Evolutionary conservation across 805 yeast species (phyloP).

Genomic region (Ogataea nakhonphanomensis): DNA sequence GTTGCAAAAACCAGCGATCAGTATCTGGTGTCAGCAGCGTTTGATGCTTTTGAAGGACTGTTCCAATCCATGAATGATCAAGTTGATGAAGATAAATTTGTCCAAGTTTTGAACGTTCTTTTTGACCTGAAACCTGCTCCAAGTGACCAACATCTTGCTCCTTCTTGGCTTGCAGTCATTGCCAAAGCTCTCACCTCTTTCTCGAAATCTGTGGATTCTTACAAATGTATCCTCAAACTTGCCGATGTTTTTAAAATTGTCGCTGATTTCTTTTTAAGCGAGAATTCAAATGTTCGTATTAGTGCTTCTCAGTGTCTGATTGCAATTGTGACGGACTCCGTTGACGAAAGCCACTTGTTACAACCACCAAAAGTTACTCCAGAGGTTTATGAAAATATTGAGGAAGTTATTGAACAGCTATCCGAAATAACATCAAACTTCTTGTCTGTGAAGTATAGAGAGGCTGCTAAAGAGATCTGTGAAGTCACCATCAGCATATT

Average conservation of each 20-base stretch:
- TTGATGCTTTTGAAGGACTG: conserved; percentile 77
- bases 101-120: conserved; percentile 63
- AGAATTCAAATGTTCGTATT: conserved; percentile 55
- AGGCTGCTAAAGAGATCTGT: conserved; percentile 71
- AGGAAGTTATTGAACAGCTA: conserved; percentile 48
- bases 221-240: conserved; percentile 50
- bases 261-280: conserved; percentile 64
- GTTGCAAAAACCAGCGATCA: conserved; percentile 83
- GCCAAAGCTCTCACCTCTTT: conserved; percentile 72
- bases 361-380: conserved; percentile 47
- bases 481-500: conserved; percentile 63
- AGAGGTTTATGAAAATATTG: conserved; percentile 53
- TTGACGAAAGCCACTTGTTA: conserved; percentile 58
- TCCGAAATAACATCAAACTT: conserved; percentile 52
- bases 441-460: conserved; percentile 69
- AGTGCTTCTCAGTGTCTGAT: conserved; percentile 87
- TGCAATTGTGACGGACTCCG: conserved; percentile 66
- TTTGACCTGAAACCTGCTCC: conserved; percentile 77
- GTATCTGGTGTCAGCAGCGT: conserved; percentile 75
- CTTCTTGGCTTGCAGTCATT: conserved; percentile 92
- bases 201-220: conserved; percentile 44
- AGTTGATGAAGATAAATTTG: conserved; percentile 58
- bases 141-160: conserved; percentile 82
- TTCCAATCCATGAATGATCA: conserved; percentile 57
- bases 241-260: conserved; percentile 57